Evolutionary conservation across 768 basidiomycete genomes (phyloP), one percentile per base, ranked within the genome.

Genomic region (Lentinus brumalis): DNA sequence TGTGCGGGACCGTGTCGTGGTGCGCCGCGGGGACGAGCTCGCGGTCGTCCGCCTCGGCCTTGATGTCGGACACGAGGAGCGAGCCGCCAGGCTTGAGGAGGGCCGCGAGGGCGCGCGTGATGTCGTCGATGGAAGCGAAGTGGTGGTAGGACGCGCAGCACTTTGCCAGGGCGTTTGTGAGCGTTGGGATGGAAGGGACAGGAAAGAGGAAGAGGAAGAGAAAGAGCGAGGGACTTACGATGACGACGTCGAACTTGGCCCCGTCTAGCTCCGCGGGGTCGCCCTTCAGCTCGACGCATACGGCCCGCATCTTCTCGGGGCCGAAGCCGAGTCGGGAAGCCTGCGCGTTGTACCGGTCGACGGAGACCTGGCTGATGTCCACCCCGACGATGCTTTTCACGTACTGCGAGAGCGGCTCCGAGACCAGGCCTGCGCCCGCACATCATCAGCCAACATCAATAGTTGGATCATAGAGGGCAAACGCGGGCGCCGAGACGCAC

Each of bases 331-430:
- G 87, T 56, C 86, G 83, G 21, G 62, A 60, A 12, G 84, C 84
- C 18, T 79, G 76, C 52, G 73, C 67, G 71, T 90, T 91, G 76
- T 83, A 93, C 26, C 77, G 74, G 56, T 90, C 84, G 14, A 92
- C 86, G 78, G 86, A 83, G 1, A 74, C 81, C 62, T 86, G 85
- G 74, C 86, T 91, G 70, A 92, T 88, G 70, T 93, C 92, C 21
- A 89, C 84, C 8, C 90, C 91, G 21, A 91, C 74, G 60, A 92
- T 81, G 30, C 78, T 78, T 68, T 85, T 87, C 51, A 81, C 81
- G 64, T 88, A 76, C 3, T 84, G 77, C 0, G 83, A 85, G n/a
- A 93, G 78, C 46, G 81, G 79, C 62, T 84, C 79, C 3, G 90
- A 87, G 12, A 91, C 72, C 18, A 85, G 73, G 14, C 91, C 91